phyloP scores from a whole-genome alignment of 352 stramenopile genomes.

The Pythium scleroteichum region DNA sequence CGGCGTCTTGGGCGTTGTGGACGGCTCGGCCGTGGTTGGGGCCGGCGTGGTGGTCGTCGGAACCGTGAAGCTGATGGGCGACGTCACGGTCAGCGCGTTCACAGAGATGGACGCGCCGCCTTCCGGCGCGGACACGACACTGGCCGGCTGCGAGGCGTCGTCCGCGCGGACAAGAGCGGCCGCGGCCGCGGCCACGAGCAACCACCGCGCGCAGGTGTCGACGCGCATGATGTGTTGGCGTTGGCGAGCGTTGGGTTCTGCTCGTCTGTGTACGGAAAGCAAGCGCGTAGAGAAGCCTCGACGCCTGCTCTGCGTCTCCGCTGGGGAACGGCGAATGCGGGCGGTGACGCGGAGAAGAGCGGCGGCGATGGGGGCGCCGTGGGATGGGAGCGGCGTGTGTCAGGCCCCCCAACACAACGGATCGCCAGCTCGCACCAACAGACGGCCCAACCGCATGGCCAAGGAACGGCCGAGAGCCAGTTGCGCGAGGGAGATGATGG shows the following conservation, averaged over 20 bases:
- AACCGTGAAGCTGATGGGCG: conserved; percentile 14
- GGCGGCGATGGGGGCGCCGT: neutral
- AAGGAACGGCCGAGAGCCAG: neutral
- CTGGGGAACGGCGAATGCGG: conserved; percentile 12
- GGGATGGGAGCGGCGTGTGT: neutral
- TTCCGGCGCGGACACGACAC: conserved; percentile 3
- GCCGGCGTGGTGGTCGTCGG: conserved; percentile 5
- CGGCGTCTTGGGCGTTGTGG: neutral
- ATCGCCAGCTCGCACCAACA: neutral
- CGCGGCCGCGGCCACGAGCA: conserved; percentile 18
- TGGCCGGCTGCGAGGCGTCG: neutral
- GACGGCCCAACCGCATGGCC: neutral
- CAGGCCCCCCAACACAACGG: neutral
- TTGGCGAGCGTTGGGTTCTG: neutral
- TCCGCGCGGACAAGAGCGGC: conserved; percentile 13
- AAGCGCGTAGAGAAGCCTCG: neutral
- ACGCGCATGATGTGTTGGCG: conserved; percentile 19
- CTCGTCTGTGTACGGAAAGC: conserved; percentile 9
- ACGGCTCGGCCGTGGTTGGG: neutral
- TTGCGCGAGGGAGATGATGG: no score
- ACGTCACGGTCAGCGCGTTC: conserved; percentile 11
- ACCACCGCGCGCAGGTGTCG: conserved; percentile 7
- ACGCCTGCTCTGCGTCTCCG: conserved; percentile 6
- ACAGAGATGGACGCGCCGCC: conserved; percentile 4
- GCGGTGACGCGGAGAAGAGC: neutral